phyloP scores from a whole-genome alignment of 2,329 filamentous ascomycete species.

The Juglanconis sp. region DNA sequence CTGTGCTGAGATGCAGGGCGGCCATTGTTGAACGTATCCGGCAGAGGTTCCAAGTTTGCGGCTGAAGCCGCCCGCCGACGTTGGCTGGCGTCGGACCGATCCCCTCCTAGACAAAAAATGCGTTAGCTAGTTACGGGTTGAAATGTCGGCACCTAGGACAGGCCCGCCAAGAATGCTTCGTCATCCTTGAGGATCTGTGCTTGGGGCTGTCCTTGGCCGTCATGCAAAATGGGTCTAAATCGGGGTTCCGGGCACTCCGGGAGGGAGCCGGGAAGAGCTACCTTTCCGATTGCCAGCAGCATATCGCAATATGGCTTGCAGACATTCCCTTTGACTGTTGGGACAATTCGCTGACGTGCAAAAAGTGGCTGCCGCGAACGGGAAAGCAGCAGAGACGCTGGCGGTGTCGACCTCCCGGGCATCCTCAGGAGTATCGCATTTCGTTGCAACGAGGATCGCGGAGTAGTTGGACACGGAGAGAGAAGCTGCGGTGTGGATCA shows the following conservation, averaged over 20 bases:
- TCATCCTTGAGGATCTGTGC: not conserved
- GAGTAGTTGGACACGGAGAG: constrained; percentile 71
- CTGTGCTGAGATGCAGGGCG: constrained; percentile 59
- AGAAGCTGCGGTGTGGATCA: constrained; percentile 53
- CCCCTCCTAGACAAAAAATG: constrained; percentile 3
- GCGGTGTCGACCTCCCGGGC: constrained; percentile 69
- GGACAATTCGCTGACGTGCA: constrained; percentile 68
- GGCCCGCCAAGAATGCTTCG: constrained; percentile 2
- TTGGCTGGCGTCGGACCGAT: constrained; percentile 15
- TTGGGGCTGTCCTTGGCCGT: not conserved
- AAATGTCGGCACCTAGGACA: not conserved
- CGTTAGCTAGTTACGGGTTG: not conserved
- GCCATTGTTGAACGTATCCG: constrained; percentile 41
- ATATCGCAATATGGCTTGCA: constrained; percentile 71
- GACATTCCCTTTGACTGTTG: constrained; percentile 70
- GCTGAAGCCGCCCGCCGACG: constrained; percentile 54
- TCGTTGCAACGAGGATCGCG: constrained; percentile 79
- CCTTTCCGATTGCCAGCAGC: constrained; percentile 66
- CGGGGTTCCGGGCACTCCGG: constrained; percentile 3
- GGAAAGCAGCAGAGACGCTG: constrained; percentile 60
- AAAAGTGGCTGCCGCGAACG: constrained; percentile 68
- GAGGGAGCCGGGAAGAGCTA: constrained; percentile 35
- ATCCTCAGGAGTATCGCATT: constrained; percentile 76
- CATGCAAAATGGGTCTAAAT: constrained; percentile 4
- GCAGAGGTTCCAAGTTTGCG: constrained; percentile 55